Percentiles rank a stretch among this genome's conserved stretches.
phyloP scores from a whole-genome alignment of 495 filamentous ascomycete species.

The Barbatosphaeria neglecta region DNA sequence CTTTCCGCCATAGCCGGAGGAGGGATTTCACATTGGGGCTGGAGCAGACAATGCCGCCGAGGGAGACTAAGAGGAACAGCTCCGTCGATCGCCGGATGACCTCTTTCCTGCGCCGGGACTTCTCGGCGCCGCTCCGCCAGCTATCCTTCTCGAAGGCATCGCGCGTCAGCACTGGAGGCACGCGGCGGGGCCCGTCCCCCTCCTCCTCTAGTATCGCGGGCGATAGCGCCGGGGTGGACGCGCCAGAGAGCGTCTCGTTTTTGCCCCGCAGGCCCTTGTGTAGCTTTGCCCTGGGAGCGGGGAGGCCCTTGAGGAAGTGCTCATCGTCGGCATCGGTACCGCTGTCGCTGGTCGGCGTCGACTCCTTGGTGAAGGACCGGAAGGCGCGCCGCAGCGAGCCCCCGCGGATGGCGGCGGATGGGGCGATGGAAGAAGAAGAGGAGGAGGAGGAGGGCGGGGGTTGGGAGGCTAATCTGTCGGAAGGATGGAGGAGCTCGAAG shows the following conservation, averaged over 20 bases:
- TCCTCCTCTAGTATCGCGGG: slow-evolving; percentile 49
- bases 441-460: slow-evolving; percentile 3
- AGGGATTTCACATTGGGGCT: slow-evolving; percentile 22
- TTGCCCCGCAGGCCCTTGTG: slow-evolving; percentile 60
- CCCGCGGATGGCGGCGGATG: background rate
- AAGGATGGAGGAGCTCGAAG: slow-evolving; percentile 35
- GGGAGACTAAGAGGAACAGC: slow-evolving; percentile 28
- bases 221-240: slow-evolving; percentile 48
- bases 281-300: slow-evolving; percentile 56
- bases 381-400: slow-evolving; percentile 3
- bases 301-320: slow-evolving; percentile 65
- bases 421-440: background rate
- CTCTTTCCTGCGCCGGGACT: slow-evolving; percentile 30
- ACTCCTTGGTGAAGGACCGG: slow-evolving; percentile 22
- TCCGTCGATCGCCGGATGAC: slow-evolving; percentile 31
- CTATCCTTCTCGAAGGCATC: slow-evolving; percentile 14
- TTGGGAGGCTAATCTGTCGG: slow-evolving; percentile 14
- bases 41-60: slow-evolving; percentile 23
- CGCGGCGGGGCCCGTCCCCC: slow-evolving; percentile 17
- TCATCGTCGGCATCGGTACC: slow-evolving; percentile 91
- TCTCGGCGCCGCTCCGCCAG: slow-evolving; percentile 16
- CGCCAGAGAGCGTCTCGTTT: slow-evolving; percentile 34
- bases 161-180: slow-evolving; percentile 6
- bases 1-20: slow-evolving; percentile 18
- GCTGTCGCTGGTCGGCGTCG: slow-evolving; percentile 65